Evolutionary conservation across 208 protist species (phyloP).

Genomic region (Trypanosomatidae sp.): DNA sequence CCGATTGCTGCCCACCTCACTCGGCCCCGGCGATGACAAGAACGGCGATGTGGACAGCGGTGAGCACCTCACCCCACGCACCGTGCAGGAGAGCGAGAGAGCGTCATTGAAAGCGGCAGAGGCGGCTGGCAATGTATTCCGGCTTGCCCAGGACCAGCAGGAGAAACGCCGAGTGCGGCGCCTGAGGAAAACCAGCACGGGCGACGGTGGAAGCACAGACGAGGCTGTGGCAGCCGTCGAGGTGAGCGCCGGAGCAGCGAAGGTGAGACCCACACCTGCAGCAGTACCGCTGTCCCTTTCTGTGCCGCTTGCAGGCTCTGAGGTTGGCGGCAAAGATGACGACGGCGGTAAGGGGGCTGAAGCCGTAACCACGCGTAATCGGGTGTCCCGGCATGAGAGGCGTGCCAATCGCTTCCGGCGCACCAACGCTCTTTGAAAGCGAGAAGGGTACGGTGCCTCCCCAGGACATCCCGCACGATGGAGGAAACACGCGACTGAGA

Average conservation of each 20-base stretch:
- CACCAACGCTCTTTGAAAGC: slow-evolving; percentile 24
- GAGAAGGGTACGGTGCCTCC: background rate
- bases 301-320: background rate
- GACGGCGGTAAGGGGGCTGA: slow-evolving; percentile 1
- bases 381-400: slow-evolving; percentile 26
- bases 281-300: background rate
- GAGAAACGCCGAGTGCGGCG: slow-evolving; percentile 19
- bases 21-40: background rate
- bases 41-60: slow-evolving; percentile 4
- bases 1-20: background rate
- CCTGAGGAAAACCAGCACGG: slow-evolving; percentile 4
- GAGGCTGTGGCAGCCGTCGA: background rate
- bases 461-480: background rate
- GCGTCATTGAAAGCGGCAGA: slow-evolving; percentile 14
- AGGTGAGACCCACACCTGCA: background rate
- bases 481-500: background rate
- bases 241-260: background rate
- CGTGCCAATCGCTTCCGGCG: slow-evolving; percentile 35
- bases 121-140: slow-evolving; percentile 21
- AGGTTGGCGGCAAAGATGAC: background rate
- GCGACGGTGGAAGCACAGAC: background rate
- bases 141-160: slow-evolving; percentile 30
- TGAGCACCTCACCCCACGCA: slow-evolving; percentile 13
- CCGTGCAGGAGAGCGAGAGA: slow-evolving; percentile 12
- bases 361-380: background rate